Percentiles rank a stretch among this genome's conserved stretches.
Evolutionary conservation across 1,139 yeast genomes (phyloP).

Genomic region (Candida anutae): DNA sequence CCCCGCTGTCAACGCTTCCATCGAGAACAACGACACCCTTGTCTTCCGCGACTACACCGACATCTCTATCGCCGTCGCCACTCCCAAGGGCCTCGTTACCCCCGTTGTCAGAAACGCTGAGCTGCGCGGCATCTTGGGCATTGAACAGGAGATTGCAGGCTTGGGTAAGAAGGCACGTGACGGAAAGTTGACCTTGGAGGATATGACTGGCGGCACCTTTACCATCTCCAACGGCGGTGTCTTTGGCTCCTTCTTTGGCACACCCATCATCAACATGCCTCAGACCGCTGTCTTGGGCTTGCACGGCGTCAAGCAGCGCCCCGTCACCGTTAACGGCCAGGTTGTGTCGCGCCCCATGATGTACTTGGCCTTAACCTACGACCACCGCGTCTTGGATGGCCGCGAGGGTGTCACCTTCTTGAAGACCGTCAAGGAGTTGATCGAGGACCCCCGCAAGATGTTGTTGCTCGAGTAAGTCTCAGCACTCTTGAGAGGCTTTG

Average conservation of each 20-base stretch:
- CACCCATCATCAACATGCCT: constrained; percentile 97
- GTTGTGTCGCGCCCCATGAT: constrained; percentile 98
- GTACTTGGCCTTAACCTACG: constrained; percentile 98
- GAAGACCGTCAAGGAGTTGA: constrained; percentile 90
- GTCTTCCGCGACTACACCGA: constrained; percentile 96
- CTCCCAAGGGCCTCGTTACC: constrained; percentile 98
- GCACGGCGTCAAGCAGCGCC: constrained; percentile 97
- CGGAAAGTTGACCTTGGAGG: constrained; percentile 92
- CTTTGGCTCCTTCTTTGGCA: constrained; percentile 94
- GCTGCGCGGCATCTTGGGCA: constrained; percentile 78
- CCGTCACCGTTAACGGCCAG: constrained; percentile 94
- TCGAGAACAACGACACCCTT: constrained; percentile 87
- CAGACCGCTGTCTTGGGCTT: constrained; percentile 97
- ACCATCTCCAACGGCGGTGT: constrained; percentile 99
- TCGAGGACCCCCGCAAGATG: constrained; percentile 99
- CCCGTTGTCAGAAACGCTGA: constrained; percentile 98
- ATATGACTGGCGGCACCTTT: constrained; percentile 99
- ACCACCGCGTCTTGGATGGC: constrained; percentile 97
- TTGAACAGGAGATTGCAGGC: constrained; percentile 76
- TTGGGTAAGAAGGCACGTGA: constrained; percentile 95
- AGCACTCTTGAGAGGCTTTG: too few relatives aligned
- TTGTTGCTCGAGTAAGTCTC: constrained; percentile 59
- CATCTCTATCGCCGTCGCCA: constrained; percentile 94
- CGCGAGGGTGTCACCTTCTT: constrained; percentile 98
- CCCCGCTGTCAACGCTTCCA: constrained; percentile 94